Evolutionary conservation across 768 basidiomycete species (phyloP).

Genomic region (Rhodotorula diobovata): DNA sequence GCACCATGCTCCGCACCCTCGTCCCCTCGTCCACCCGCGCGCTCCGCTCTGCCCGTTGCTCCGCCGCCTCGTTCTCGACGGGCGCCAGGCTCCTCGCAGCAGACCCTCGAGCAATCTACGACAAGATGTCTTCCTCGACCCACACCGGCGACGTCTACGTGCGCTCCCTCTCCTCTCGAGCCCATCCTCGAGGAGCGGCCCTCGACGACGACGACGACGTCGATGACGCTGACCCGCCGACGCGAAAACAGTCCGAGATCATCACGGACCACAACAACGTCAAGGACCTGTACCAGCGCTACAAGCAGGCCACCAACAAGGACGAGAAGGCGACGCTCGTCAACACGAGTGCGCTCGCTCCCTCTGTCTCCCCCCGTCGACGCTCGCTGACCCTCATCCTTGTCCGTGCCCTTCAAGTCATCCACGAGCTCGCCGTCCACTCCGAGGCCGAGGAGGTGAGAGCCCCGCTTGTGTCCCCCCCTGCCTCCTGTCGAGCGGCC

Average conservation of each 20-base stretch:
- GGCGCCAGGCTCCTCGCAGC: neutral
- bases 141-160: neutral
- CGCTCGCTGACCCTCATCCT: neutral
- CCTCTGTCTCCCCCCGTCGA: neutral
- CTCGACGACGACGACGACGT: too few relatives aligned
- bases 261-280: constrained; percentile 21
- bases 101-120: constrained; percentile 1
- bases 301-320: neutral
- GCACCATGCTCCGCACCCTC: neutral
- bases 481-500: too few relatives aligned
- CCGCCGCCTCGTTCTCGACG: neutral
- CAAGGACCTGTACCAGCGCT: constrained; percentile 9
- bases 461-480: neutral
- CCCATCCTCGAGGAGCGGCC: neutral
- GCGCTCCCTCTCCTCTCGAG: neutral
- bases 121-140: neutral
- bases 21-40: neutral
- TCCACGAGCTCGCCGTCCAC: constrained; percentile 28
- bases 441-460: constrained; percentile 33
- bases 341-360: neutral
- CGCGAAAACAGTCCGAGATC: constrained; percentile 3
- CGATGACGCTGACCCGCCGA: neutral
- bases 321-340: constrained; percentile 15
- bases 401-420: neutral
- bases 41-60: neutral